Conservation (phyloP, 1,284 basidiomycete species). For the Rugosomyces carneus region DNA sequence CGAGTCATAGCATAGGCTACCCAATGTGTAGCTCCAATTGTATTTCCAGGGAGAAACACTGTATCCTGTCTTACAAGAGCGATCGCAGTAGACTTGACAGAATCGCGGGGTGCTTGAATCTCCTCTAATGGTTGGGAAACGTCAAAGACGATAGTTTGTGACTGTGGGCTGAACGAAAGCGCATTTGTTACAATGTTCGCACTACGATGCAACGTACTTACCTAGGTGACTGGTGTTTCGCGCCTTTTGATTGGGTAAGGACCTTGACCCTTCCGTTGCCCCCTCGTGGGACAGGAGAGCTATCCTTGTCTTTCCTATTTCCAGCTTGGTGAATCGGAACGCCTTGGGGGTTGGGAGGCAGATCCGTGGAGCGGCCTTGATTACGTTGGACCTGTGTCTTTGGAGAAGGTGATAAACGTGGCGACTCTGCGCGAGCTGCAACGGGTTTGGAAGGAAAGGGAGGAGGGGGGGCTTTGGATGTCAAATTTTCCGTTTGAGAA, state of each 20-base stretch:
- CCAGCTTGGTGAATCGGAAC: conserved; percentile 24
- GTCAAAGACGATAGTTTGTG: conserved; percentile 69
- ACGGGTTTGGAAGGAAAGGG: conserved; percentile 47
- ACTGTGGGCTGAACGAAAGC: conserved; percentile 35
- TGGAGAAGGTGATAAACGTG: conserved; percentile 54
- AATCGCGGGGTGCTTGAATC: conserved; percentile 64
- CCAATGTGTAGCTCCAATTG: conserved; percentile 82
- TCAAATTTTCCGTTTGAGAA: conserved; percentile 38
- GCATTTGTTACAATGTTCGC: conserved; percentile 7
- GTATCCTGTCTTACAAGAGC: conserved; percentile 78
- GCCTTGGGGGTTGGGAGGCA: conserved; percentile 38
- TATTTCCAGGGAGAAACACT: conserved; percentile 73
- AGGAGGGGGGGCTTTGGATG: conserved; percentile 32
- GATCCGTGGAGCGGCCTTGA: conserved; percentile 36
- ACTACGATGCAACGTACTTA: conserved; percentile 21
- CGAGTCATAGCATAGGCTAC: conserved; percentile 88
- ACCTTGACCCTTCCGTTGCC: conserved; percentile 37
- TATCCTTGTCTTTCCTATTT: conserved; percentile 56
- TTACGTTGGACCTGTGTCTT: conserved; percentile 42
- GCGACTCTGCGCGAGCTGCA: conserved; percentile 44
- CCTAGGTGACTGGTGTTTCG: conserved; percentile 51
- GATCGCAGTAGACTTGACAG: conserved; percentile 75
- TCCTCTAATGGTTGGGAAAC: conserved; percentile 64
- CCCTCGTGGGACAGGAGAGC: conserved; percentile 57
- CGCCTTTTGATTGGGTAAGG: conserved; percentile 32